These are phyloP conservation scores for Clavulina sp. DNA, from an alignment of 768 basidiomycete species.

Conservation along the genomic window DNA sequence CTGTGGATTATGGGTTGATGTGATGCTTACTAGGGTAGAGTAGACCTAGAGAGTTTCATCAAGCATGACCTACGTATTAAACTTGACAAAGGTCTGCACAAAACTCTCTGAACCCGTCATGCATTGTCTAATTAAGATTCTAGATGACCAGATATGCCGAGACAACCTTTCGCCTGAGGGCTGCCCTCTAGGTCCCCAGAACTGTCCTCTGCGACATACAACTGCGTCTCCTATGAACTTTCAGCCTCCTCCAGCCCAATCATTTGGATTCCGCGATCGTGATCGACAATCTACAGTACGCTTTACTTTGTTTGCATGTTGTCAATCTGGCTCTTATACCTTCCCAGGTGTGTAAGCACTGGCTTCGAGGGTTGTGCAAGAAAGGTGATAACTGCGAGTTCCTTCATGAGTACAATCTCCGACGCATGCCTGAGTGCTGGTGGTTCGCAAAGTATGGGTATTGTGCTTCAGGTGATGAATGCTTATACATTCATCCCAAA, in stretches of 20 bases:
- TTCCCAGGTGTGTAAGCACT: slow-evolving; percentile 95
- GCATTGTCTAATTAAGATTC: slow-evolving; percentile 5
- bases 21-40: no score
- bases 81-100: slow-evolving; percentile 73
- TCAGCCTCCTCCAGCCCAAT: slow-evolving; percentile 65
- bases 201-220: slow-evolving; percentile 88
- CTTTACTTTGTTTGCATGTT: not conserved
- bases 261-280: slow-evolving; percentile 42
- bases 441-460: slow-evolving; percentile 98
- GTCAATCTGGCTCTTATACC: slow-evolving; percentile 23
- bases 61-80: slow-evolving; percentile 73
- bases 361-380: slow-evolving; percentile 94
- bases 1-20: no score
- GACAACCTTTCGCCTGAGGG: slow-evolving; percentile 63
- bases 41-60: slow-evolving; percentile 62
- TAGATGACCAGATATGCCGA: slow-evolving; percentile 91
- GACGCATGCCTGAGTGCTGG: slow-evolving; percentile 98
- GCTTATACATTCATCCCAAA: slow-evolving; percentile 89
- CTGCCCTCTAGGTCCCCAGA: slow-evolving; percentile 78
- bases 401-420: slow-evolving; percentile 93
- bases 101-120: not conserved
- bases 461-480: slow-evolving; percentile 93
- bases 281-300: slow-evolving; percentile 17
- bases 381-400: slow-evolving; percentile 98
- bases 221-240: slow-evolving; percentile 78